phyloP scores from a whole-genome alignment of 805 yeast species.

The Barnettozyma wickerhamii region DNA sequence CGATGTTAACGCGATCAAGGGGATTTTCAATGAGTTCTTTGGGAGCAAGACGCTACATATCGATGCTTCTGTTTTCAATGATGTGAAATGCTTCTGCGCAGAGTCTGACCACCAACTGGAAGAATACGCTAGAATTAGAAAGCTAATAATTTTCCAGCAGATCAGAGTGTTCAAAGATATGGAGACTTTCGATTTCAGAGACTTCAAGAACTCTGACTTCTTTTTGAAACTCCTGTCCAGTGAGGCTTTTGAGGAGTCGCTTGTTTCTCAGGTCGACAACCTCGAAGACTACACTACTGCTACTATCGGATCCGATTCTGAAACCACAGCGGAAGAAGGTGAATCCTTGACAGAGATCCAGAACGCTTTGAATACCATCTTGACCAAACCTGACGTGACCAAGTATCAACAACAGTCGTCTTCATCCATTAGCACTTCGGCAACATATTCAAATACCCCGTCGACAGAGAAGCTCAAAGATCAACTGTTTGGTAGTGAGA shows the following conservation, averaged over 20 bases:
- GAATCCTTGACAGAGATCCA: conserved; percentile 28
- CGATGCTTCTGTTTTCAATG: conserved; percentile 23
- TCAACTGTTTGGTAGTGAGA: conserved; percentile 23
- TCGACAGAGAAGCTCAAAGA: conserved; percentile 14
- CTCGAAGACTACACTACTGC: conserved; percentile 2
- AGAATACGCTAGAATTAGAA: conserved; percentile 51
- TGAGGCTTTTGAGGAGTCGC: conserved; percentile 29
- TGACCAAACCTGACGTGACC: conserved; percentile 18
- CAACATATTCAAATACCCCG: conserved; percentile 2
- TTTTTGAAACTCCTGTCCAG: conserved; percentile 51
- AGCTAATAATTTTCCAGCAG: conserved; percentile 57
- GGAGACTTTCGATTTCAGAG: conserved; percentile 48
- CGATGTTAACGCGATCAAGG: conserved; percentile 48
- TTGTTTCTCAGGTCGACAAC: conserved; percentile 25
- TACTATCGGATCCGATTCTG: not conserved
- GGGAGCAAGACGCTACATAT: conserved; percentile 28
- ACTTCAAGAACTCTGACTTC: conserved; percentile 54
- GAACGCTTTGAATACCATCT: conserved; percentile 27
- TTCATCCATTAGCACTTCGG: not conserved
- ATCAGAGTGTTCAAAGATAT: conserved; percentile 45
- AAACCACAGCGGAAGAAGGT: not conserved
- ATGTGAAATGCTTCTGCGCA: conserved; percentile 35
- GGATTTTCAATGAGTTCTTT: conserved; percentile 44
- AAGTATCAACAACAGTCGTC: not conserved
- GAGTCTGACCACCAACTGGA: conserved; percentile 15